phyloP scores from a whole-genome alignment of 2,329 filamentous ascomycete genomes.

The Colletotrichum sp. region DNA sequence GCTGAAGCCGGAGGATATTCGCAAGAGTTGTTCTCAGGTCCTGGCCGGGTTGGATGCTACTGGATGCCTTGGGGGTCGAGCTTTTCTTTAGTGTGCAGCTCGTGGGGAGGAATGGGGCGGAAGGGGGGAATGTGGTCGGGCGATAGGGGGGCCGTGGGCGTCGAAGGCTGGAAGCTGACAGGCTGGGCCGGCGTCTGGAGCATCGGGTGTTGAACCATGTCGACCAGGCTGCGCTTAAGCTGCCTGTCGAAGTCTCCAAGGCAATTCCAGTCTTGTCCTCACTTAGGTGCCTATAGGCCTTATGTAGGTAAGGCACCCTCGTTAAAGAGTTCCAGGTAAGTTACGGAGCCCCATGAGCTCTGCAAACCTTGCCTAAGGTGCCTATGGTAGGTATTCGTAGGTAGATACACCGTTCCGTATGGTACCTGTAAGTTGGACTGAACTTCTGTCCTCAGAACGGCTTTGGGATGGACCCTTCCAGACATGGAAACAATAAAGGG shows the following conservation, averaged over 20 bases:
- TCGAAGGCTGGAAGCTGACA: conserved; percentile 10
- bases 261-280: neutral
- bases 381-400: neutral
- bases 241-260: neutral
- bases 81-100: conserved; percentile 24
- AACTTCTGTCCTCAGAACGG: neutral
- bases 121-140: conserved; percentile 6
- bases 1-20: conserved; percentile 4
- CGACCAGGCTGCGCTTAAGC: neutral
- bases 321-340: neutral
- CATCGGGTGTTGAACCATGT: neutral
- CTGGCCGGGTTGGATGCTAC: conserved; percentile 9
- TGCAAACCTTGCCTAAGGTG: neutral
- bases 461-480: neutral
- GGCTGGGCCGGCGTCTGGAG: neutral
- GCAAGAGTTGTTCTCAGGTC: conserved; percentile 7
- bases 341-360: neutral
- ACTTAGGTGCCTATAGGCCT: neutral
- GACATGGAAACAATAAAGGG: neutral
- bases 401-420: neutral
- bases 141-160: conserved; percentile 16
- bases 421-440: neutral
- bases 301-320: neutral
- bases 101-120: conserved; percentile 20
- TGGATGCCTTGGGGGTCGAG: conserved; percentile 14